Base-by-base conservation (phyloP, 2,329 filamentous ascomycete species). In the Teratosphaeria gauchensis region DNA sequence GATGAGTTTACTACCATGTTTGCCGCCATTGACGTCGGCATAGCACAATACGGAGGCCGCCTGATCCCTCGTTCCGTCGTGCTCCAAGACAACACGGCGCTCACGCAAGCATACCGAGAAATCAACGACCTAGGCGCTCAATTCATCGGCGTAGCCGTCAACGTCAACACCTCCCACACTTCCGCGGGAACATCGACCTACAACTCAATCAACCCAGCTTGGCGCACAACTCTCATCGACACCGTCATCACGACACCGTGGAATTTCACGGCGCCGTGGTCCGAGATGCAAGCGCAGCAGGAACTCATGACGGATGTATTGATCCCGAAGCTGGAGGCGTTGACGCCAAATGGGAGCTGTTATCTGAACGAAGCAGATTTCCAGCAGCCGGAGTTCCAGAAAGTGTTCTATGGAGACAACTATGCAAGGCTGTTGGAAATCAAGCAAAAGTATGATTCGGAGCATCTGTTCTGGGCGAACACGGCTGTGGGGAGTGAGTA, bases 331-430 rank as follows among this genome's bases (percentile, higher is more conserved):
- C 62, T 79, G 2, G 71, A 74, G 56, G 70, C 67, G 9, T 60
- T 75, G 11, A 74, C 75, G 1, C 75, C 76, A 0, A 67, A 70
- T 48, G 70, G 69, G 6, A 73, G 74, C 1, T 67, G 67, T 3
- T 78, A 79, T 61, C 61, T 75, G 59, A 78, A 77, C 56, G 76
- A 78, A 61, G 74, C 66, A 9, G 69, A 76, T 57, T 74, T 73
- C 64, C 69, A 69, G 42, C 73, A 78, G 64, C 71, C 70, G 1
- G 66, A 75, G 60, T 77, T 71, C 64, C 67, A 76, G 65, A 55
- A 71, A 32, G 69, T 70, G 1, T 78, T 77, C 63, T 78, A 74
- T 61, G 76, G 77, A 4, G 59, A 56, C 3, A 78, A 76, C 60
- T 78, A 77, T 55, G 61, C 61, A 1, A 66, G 60, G 1, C 65